A percentile compares a stretch with the other conserved stretches of the same genome.
phyloP scores from a whole-genome alignment of 495 filamentous ascomycete species.

The Aspergillus diversus region DNA sequence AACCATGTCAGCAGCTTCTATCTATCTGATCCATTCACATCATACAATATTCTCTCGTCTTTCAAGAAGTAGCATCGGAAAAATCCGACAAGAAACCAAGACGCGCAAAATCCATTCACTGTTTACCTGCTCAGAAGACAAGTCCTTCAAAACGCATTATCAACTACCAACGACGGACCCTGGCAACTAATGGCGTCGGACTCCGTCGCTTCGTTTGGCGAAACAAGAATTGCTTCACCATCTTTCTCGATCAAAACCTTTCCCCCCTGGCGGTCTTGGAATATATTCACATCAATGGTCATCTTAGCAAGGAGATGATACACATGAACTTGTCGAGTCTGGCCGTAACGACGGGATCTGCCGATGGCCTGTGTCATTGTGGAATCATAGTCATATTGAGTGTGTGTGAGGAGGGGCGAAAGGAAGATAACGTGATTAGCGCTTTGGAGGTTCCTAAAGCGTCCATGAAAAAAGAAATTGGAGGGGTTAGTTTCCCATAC shows the following conservation, averaged over 20 bases:
- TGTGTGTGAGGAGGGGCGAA: constrained; percentile 58
- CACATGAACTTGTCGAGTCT: constrained; percentile 67
- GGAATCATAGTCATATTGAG: constrained; percentile 61
- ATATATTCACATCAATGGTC: constrained; percentile 73
- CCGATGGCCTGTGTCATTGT: constrained; percentile 74
- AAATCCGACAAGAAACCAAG: too few species aligned
- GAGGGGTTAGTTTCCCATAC: not conserved
- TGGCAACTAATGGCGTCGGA: constrained; percentile 27
- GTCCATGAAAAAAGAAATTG: not conserved
- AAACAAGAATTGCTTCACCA: constrained; percentile 24
- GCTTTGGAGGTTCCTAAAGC: constrained; percentile 67
- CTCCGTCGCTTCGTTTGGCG: constrained; percentile 20
- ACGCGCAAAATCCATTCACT: not conserved
- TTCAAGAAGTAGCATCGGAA: too few species aligned
- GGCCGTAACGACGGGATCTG: constrained; percentile 67
- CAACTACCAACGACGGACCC: constrained; percentile 23
- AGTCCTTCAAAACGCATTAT: constrained; percentile 24
- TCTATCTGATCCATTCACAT: too few species aligned
- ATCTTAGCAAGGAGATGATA: constrained; percentile 66
- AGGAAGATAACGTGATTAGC: constrained; percentile 82
- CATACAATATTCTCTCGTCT: too few species aligned
- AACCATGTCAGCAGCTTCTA: too few species aligned
- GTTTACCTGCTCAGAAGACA: not conserved
- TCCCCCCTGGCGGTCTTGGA: constrained; percentile 47
- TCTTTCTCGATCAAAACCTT: constrained; percentile 34